A percentile compares a stretch with the other conserved stretches of the same genome.
Conservation (phyloP, 352 stramenopile species). For the Pythium pyrilobum region DNA sequence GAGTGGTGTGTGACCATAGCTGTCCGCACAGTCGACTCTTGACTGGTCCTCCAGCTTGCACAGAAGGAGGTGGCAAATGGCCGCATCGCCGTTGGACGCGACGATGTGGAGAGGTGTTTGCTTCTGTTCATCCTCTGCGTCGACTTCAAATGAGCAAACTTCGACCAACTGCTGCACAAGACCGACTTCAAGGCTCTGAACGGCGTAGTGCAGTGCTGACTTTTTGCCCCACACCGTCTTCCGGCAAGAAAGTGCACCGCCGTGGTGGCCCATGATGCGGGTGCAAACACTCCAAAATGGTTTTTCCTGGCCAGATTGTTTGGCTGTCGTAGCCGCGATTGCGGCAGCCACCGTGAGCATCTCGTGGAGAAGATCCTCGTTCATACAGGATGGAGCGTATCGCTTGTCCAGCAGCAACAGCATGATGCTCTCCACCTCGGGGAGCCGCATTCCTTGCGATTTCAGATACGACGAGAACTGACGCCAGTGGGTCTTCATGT, state of each 20-base stretch:
- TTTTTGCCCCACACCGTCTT: slow-evolving; percentile 37
- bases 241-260: slow-evolving; percentile 18
- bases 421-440: slow-evolving; percentile 44
- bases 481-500: slow-evolving; percentile 26
- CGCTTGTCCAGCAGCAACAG: slow-evolving; percentile 29
- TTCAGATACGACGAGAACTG: slow-evolving; percentile 32
- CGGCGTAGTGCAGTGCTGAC: slow-evolving; percentile 44
- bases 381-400: slow-evolving; percentile 17
- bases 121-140: slow-evolving; percentile 35
- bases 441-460: slow-evolving; percentile 22
- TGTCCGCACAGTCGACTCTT: slow-evolving; percentile 30
- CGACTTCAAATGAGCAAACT: slow-evolving; percentile 34
- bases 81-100: slow-evolving; percentile 32
- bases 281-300: slow-evolving; percentile 39
- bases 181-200: slow-evolving; percentile 28
- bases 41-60: slow-evolving; percentile 7
- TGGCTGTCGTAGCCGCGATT: slow-evolving; percentile 33
- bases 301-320: slow-evolving; percentile 24
- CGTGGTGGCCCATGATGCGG: slow-evolving; percentile 30
- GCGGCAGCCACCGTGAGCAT: slow-evolving; percentile 30
- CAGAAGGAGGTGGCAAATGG: slow-evolving; percentile 38
- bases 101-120: slow-evolving; percentile 46
- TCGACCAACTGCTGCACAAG: slow-evolving; percentile 33
- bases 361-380: slow-evolving; percentile 37
- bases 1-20: slow-evolving; percentile 32